Conservation (phyloP, 1,139 yeast genomes). For the Debaryomycetaceae sp. region DNA sequence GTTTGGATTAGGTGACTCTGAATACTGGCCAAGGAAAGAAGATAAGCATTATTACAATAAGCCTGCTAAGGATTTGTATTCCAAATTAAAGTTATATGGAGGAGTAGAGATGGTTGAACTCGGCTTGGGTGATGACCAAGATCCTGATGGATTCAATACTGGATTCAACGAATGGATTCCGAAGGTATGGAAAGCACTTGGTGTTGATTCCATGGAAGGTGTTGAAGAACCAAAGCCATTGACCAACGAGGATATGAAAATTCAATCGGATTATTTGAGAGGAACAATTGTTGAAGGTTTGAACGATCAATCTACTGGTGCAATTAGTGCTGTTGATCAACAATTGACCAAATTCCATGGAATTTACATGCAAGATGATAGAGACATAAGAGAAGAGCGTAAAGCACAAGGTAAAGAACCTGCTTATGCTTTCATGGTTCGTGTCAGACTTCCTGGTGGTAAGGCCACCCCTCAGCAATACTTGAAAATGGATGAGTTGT, state of each 20-base stretch:
- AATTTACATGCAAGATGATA: constrained; percentile 97
- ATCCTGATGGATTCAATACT: constrained; percentile 90
- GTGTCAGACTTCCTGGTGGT: constrained; percentile 95
- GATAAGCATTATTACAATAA: constrained; percentile 92
- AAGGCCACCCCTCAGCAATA: constrained; percentile 85
- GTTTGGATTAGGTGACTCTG: constrained; percentile 91
- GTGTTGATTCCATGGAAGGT: constrained; percentile 78
- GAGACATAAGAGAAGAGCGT: constrained; percentile 91
- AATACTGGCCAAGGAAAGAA: constrained; percentile 96
- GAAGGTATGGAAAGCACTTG: constrained; percentile 80
- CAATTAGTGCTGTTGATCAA: constrained; percentile 89
- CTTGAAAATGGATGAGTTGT: constrained; percentile 77
- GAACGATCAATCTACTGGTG: constrained; percentile 80
- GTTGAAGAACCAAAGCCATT: constrained; percentile 95
- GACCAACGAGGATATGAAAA: constrained; percentile 94
- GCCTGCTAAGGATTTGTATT: constrained; percentile 75
- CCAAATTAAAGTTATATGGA: constrained; percentile 64
- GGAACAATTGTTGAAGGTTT: constrained; percentile 93
- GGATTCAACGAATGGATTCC: constrained; percentile 89
- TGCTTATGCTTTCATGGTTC: constrained; percentile 92
- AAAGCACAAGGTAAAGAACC: constrained; percentile 93
- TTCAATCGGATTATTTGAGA: constrained; percentile 79
- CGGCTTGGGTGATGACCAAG: constrained; percentile 96
- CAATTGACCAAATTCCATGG: constrained; percentile 97
- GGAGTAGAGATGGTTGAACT: constrained; percentile 69